Evolutionary conservation across 2,329 filamentous ascomycete species (phyloP).

Genomic region (Blumeria graminis): DNA sequence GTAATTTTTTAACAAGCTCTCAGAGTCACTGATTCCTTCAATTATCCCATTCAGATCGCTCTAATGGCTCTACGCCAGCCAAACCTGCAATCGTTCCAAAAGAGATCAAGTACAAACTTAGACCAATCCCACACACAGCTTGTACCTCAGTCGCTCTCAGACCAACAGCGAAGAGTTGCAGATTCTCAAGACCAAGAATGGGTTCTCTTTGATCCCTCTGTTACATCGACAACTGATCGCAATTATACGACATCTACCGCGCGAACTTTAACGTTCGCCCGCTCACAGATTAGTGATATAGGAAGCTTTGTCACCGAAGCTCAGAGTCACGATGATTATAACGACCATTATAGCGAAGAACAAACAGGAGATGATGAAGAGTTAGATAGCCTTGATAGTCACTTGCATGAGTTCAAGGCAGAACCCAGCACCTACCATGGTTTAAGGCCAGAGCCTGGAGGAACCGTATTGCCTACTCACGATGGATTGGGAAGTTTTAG

Average conservation of each 20-base stretch:
- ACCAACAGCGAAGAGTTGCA: slow-evolving; percentile 1
- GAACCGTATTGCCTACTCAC: slow-evolving; percentile 62
- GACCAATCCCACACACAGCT: not conserved
- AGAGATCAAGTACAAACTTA: slow-evolving; percentile 15
- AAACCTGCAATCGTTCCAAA: slow-evolving; percentile 24
- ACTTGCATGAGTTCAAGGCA: slow-evolving; percentile 64
- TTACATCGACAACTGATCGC: slow-evolving; percentile 40
- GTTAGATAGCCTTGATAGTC: slow-evolving; percentile 80
- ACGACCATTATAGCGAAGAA: slow-evolving; percentile 29
- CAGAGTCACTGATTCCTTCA: too few relatives aligned
- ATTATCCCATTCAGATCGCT: too few relatives aligned
- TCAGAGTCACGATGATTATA: slow-evolving; percentile 37
- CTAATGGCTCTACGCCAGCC: slow-evolving; percentile 36
- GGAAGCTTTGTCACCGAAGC: slow-evolving; percentile 51
- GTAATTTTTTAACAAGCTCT: too few relatives aligned
- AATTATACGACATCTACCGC: slow-evolving; percentile 41
- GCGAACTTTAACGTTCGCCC: slow-evolving; percentile 41
- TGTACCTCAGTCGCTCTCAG: not conserved
- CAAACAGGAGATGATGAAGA: slow-evolving; percentile 43
- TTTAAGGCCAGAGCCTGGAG: slow-evolving; percentile 5
- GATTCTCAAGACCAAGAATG: slow-evolving; percentile 70
- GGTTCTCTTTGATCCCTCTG: slow-evolving; percentile 74
- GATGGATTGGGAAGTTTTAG: slow-evolving; percentile 78
- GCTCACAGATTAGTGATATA: slow-evolving; percentile 55
- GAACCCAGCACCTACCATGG: slow-evolving; percentile 16